Percentiles rank a stretch among this genome's conserved stretches.
phyloP scores from a whole-genome alignment of 805 yeast species.

The Helenozyma baotianmanensis region DNA sequence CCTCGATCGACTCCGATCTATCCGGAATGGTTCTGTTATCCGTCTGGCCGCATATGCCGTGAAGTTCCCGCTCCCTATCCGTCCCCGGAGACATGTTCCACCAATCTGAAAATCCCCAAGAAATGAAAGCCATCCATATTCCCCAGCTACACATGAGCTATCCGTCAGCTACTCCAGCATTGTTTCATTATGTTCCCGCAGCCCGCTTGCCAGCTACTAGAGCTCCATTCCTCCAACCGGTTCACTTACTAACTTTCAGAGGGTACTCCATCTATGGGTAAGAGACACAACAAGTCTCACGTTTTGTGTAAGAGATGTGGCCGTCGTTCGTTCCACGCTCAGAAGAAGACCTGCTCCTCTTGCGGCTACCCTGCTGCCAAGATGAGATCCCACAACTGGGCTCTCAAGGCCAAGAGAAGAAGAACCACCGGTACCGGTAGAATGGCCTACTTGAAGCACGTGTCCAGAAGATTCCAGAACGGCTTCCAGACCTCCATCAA shows the following conservation, averaged over 20 bases:
- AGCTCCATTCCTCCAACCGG: too few species aligned
- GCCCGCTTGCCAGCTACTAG: too few species aligned
- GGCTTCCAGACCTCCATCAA: conserved; percentile 90
- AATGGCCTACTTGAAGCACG: conserved; percentile 95
- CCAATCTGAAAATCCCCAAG: too few species aligned
- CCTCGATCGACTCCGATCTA: too few species aligned
- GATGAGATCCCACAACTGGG: conserved; percentile 99
- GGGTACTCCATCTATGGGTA: conserved; percentile 99
- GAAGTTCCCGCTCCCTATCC: not conserved
- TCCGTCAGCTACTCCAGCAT: too few species aligned
- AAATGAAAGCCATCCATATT: too few species aligned
- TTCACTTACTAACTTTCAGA: conserved; percentile 43
- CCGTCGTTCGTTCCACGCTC: conserved; percentile 96
- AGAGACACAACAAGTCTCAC: conserved; percentile 99
- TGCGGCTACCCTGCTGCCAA: conserved; percentile 99
- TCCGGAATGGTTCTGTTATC: too few species aligned
- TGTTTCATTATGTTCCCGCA: too few species aligned
- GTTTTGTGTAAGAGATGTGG: conserved; percentile 99
- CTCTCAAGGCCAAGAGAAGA: conserved; percentile 98
- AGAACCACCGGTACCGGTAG: conserved; percentile 99
- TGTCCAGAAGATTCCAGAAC: conserved; percentile 97
- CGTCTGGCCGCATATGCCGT: not conserved
- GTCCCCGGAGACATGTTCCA: not conserved
- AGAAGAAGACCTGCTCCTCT: conserved; percentile 97
- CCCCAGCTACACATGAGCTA: too few species aligned